Percentiles rank a stretch among this genome's conserved stretches.
Conservation (phyloP, 345 rosid species). For the Populus pruinosa region DNA sequence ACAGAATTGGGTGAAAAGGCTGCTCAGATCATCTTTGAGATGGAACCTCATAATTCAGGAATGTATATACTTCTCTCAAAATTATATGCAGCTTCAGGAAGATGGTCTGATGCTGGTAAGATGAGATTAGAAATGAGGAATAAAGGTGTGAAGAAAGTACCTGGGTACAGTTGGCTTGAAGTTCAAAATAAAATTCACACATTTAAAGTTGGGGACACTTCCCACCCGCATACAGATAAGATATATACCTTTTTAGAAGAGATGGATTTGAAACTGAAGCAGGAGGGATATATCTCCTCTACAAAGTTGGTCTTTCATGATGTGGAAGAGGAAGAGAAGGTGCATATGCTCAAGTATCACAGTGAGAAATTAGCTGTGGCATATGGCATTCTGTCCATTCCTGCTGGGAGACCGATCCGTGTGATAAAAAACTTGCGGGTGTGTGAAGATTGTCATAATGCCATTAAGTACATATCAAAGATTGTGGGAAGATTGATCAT, state of each 20-base stretch:
- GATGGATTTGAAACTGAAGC: constrained; percentile 56
- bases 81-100: constrained; percentile 58
- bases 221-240: constrained; percentile 53
- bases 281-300: constrained; percentile 49
- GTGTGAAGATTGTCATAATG: constrained; percentile 66
- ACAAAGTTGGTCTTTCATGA: constrained; percentile 65
- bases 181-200: constrained; percentile 57
- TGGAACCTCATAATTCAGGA: constrained; percentile 71
- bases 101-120: constrained; percentile 63
- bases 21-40: constrained; percentile 49
- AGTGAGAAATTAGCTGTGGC: constrained; percentile 72
- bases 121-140: constrained; percentile 59
- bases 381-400: constrained; percentile 46
- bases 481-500: constrained; percentile 56
- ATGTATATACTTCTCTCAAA: constrained; percentile 74
- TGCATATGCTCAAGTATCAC: constrained; percentile 62
- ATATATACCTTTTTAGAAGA: constrained; percentile 58
- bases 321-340: constrained; percentile 77
- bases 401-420: constrained; percentile 59
- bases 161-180: constrained; percentile 72
- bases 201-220: constrained; percentile 54
- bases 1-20: constrained; percentile 62
- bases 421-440: constrained; percentile 68
- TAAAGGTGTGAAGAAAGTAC: constrained; percentile 59
- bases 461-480: constrained; percentile 57